Evolutionary conservation across 768 basidiomycete genomes (phyloP).

Genomic region (Strobilomyces dryophilus): DNA sequence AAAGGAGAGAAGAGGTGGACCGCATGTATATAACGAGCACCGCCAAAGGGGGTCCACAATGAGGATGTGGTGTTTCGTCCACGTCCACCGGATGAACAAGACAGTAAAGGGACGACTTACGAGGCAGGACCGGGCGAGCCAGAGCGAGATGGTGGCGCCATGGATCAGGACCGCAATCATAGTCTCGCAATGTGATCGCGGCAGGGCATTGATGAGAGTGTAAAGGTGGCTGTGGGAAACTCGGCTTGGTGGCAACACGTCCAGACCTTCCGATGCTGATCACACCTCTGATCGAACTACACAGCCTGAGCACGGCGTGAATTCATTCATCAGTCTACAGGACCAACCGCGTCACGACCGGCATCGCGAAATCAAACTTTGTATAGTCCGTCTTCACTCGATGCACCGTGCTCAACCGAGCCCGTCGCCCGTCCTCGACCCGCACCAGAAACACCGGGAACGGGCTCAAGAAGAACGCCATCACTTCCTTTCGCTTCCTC

Average conservation of each 20-base stretch:
- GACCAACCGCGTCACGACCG: constrained; percentile 14
- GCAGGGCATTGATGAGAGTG: no score
- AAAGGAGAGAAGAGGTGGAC: background rate
- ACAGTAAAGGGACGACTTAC: background rate
- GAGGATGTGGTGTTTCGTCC: no score
- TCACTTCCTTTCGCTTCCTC: constrained; percentile 16
- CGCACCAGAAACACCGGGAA: constrained; percentile 20
- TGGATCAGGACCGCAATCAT: background rate
- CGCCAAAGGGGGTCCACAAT: background rate
- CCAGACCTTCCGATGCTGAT: no score
- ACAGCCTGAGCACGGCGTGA: no score
- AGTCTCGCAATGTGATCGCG: background rate
- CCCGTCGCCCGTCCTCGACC: constrained; percentile 8
- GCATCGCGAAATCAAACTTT: constrained; percentile 15
- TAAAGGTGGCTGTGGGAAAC: no score
- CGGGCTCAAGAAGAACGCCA: constrained; percentile 8
- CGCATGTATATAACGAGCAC: no score
- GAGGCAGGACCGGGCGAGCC: background rate
- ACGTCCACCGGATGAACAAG: background rate
- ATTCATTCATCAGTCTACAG: constrained; percentile 1
- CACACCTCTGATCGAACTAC: no score
- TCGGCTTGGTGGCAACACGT: no score
- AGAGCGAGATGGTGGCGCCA: background rate
- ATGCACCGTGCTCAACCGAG: constrained; percentile 14
- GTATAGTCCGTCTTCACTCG: constrained; percentile 12